These are phyloP conservation scores for Curvularia spicifera DNA, from an alignment of 2,329 filamentous ascomycete species.

Conservation along the genomic window DNA sequence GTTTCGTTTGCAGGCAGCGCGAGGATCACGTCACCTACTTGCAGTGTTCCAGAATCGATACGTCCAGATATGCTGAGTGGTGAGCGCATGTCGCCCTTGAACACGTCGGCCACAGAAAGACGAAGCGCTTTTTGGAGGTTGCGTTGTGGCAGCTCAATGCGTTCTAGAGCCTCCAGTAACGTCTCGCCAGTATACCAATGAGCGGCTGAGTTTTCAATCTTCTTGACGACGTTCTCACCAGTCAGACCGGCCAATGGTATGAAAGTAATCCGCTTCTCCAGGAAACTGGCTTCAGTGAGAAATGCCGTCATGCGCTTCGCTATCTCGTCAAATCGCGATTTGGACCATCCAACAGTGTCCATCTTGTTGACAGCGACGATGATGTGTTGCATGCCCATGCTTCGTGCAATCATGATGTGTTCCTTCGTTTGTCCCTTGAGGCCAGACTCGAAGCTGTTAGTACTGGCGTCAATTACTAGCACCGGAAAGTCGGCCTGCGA, in stretches of 20 bases:
- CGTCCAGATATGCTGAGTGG: conserved; percentile 86
- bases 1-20: conserved; percentile 82
- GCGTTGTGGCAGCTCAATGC: conserved; percentile 74
- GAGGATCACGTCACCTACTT: conserved; percentile 80
- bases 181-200: conserved; percentile 84
- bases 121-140: conserved; percentile 80
- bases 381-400: conserved; percentile 85
- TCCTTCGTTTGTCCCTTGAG: conserved; percentile 93
- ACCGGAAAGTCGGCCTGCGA: conserved; percentile 96
- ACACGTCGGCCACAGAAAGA: conserved; percentile 87
- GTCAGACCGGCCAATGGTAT: conserved; percentile 88
- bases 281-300: conserved; percentile 80
- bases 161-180: conserved; percentile 82
- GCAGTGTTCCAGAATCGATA: conserved; percentile 81
- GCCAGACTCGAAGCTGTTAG: conserved; percentile 91
- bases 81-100: conserved; percentile 77
- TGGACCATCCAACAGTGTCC: conserved; percentile 82
- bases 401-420: conserved; percentile 86
- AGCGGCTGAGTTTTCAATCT: conserved; percentile 58
- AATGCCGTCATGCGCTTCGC: conserved; percentile 83
- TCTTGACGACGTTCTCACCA: conserved; percentile 80
- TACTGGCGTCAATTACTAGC: conserved; percentile 88
- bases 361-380: conserved; percentile 96
- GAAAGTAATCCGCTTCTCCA: conserved; percentile 79
- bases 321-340: conserved; percentile 84